phyloP scores from a whole-genome alignment of 2,329 filamentous ascomycete species.

The Cladosporium colombiae region DNA sequence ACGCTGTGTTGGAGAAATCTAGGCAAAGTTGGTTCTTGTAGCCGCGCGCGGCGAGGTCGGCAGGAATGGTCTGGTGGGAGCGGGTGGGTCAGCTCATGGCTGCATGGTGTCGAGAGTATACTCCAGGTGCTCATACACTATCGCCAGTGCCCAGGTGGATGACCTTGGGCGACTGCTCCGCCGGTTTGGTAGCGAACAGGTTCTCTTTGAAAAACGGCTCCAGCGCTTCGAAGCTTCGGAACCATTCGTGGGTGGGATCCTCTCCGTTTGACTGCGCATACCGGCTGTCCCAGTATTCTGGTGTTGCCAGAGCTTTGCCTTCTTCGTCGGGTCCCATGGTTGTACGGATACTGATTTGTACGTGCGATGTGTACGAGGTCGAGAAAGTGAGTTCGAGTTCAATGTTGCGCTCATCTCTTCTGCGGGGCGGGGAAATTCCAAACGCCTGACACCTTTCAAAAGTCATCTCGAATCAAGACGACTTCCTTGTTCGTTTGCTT shows the following conservation, averaged over 20 bases:
- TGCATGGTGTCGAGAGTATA: not conserved
- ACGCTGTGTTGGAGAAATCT: slow-evolving; percentile 58
- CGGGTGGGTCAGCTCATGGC: slow-evolving; percentile 5
- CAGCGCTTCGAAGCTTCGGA: slow-evolving; percentile 51
- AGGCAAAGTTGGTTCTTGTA: slow-evolving; percentile 56
- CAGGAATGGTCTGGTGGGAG: slow-evolving; percentile 50
- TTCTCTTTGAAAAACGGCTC: slow-evolving; percentile 50
- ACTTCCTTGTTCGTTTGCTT: not conserved
- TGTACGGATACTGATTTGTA: not conserved
- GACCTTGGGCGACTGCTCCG: slow-evolving; percentile 45
- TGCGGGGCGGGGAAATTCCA: not conserved
- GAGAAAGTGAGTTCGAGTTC: not conserved
- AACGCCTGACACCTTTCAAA: not conserved
- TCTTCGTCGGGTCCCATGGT: slow-evolving; percentile 29
- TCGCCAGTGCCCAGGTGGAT: slow-evolving; percentile 61
- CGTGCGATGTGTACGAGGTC: not conserved
- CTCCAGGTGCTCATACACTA: slow-evolving; percentile 45
- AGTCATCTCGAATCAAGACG: not conserved
- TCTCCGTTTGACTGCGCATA: slow-evolving; percentile 45
- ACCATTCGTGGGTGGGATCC: slow-evolving; percentile 56
- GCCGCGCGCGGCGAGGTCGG: slow-evolving; percentile 49
- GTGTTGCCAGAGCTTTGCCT: slow-evolving; percentile 41
- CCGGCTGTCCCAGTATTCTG: slow-evolving; percentile 55
- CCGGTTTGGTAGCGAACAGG: slow-evolving; percentile 41
- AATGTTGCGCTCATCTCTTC: not conserved